These are phyloP conservation scores for Metschnikowia picachoensis DNA, from an alignment of 805 yeast species.

Conservation along the genomic window DNA sequence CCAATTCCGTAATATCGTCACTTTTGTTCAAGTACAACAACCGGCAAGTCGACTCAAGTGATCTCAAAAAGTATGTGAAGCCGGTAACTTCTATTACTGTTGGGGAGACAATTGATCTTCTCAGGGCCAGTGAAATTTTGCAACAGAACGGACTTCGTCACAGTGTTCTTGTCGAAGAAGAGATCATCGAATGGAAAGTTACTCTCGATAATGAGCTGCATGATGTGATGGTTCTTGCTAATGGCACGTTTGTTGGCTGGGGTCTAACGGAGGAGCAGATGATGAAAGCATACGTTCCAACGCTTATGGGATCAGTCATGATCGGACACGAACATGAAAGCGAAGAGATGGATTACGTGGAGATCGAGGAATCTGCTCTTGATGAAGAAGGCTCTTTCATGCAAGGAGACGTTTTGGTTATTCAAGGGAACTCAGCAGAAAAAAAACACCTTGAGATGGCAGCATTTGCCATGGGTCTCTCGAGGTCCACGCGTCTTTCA, in stretches of 20 bases:
- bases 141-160: constrained; percentile 23
- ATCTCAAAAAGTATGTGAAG: constrained; percentile 25
- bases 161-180: constrained; percentile 52
- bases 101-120: constrained; percentile 67
- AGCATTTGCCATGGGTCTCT: constrained; percentile 84
- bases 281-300: constrained; percentile 46
- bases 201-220: constrained; percentile 25
- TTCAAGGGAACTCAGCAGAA: constrained; percentile 45
- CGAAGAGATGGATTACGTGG: constrained; percentile 83
- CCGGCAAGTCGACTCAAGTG: constrained; percentile 18
- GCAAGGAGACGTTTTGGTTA: constrained; percentile 66
- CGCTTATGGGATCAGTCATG: constrained; percentile 43
- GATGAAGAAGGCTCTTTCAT: constrained; percentile 39
- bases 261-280: constrained; percentile 59
- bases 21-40: constrained; percentile 16
- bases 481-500: constrained; percentile 82
- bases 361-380: constrained; percentile 30
- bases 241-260: constrained; percentile 86
- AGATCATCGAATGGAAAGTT: constrained; percentile 52
- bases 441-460: constrained; percentile 68
- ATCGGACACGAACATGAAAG: constrained; percentile 53
- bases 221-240: constrained; percentile 66
- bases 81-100: constrained; percentile 70
- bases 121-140: constrained; percentile 35
- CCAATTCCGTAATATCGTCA: constrained; percentile 15